Base-by-base conservation (phyloP, 1,284 basidiomycete genomes). In the Phaffia rhodozyma region DNA sequence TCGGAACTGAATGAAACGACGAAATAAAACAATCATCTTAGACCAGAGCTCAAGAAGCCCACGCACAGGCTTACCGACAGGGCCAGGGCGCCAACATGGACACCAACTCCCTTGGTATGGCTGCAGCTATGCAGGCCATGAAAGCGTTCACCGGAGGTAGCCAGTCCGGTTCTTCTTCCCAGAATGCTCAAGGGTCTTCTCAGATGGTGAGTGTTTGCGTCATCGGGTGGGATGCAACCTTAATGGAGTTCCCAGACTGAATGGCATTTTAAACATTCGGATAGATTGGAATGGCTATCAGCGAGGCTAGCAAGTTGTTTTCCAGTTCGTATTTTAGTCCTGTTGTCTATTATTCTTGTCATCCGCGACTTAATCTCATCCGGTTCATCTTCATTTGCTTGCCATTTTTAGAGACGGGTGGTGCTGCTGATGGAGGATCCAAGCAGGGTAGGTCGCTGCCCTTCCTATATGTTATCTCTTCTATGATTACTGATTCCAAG, bases 281-380 rank as follows among this genome's bases (percentile, higher is more conserved):
- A 20, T 48, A 64, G 62, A 64, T 64, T 23, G 62, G 62, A 18
- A 60, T 60, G 52, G 62, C 62, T 51, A 55, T 64, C 20, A 52
- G 58, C 4, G 62, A 64, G 58, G 62, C 62, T 9, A 49, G 32
- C 51, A 64, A 64, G 58, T 55, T 64, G 16, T 64, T 61, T 21
- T 60, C 59, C 6, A 60, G 51, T 53, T 21, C 21, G 50, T 52
- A 23, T 29, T 21, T 34, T 52, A 32, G 18, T 30, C 50, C 5
- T n/a, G n/a, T 27, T 27, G 23, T 21, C 48, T 6, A 25, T 29
- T 23, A 21, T 21, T 25, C 27, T 9, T 30, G 5, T 27, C 23
- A 2, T 30, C 30, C 27, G 21, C 5, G 7, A n/a, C 21, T 5
- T 43, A 16, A 29, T 59, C 20, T 48, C 18, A n/a, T 47, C 23